Percentiles rank a stretch among this genome's conserved stretches.
These are phyloP conservation scores for Neonectria punicea DNA, from an alignment of 2,329 filamentous ascomycete genomes.

Conservation along the genomic window DNA sequence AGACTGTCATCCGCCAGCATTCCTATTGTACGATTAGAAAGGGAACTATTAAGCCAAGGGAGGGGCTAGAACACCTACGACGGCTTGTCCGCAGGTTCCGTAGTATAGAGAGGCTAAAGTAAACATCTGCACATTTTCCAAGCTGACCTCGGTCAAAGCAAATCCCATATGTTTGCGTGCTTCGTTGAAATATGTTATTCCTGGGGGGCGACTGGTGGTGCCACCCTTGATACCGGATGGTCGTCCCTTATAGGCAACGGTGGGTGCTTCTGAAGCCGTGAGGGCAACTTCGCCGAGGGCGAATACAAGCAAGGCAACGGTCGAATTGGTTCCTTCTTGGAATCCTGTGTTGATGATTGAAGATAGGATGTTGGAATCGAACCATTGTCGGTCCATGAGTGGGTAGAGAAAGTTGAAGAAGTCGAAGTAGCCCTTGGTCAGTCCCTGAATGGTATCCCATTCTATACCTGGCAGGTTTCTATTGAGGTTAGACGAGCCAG, in stretches of 20 bases:
- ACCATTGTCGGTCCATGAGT: constrained; percentile 66
- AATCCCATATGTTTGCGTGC: constrained; percentile 69
- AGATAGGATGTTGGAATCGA: constrained; percentile 59
- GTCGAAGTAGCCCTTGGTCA: constrained; percentile 67
- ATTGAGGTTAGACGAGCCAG: constrained; percentile 27
- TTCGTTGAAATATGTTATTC: constrained; percentile 70
- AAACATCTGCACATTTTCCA: constrained; percentile 69
- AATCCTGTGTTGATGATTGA: constrained; percentile 57
- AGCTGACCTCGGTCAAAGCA: constrained; percentile 61
- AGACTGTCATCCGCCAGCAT: constrained; percentile 67
- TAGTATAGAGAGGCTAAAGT: constrained; percentile 66
- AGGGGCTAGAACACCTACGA: constrained; percentile 51
- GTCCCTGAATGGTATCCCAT: constrained; percentile 60
- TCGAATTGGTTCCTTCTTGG: constrained; percentile 59
- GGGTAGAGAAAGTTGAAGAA: constrained; percentile 69
- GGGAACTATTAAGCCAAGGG: background rate
- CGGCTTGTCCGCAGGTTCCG: constrained; percentile 61
- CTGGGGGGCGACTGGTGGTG: constrained; percentile 61
- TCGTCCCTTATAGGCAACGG: constrained; percentile 55
- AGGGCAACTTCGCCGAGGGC: constrained; percentile 68
- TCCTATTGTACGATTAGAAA: constrained; percentile 54
- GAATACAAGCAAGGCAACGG: constrained; percentile 66
- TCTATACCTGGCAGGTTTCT: constrained; percentile 47
- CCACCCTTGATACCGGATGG: constrained; percentile 65
- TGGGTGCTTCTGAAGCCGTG: constrained; percentile 59